These are phyloP conservation scores for Sporothrix brasiliensis DNA, from an alignment of 2,329 filamentous ascomycete genomes.

Conservation along the genomic window DNA sequence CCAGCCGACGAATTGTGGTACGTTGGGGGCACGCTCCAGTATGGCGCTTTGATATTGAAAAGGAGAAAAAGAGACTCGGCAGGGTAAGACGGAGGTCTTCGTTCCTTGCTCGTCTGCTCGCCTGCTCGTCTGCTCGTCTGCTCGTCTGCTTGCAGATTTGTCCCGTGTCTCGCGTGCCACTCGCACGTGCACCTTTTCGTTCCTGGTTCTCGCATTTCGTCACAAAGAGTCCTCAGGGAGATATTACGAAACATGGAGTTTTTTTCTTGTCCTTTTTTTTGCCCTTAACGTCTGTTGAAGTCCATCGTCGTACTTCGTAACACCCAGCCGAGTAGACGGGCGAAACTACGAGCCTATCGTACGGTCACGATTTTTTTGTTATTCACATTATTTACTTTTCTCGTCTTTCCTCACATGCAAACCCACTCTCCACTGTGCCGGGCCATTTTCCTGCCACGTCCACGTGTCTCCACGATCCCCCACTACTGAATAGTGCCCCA, in stretches of 20 bases:
- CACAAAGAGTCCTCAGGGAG: too few relatives aligned
- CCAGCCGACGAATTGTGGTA: constrained; percentile 1
- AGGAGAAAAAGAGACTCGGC: not conserved
- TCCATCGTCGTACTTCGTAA: not conserved
- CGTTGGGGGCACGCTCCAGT: constrained; percentile 9
- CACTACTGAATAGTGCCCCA: not conserved
- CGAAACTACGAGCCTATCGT: not conserved
- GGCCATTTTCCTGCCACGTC: not conserved
- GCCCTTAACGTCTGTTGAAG: not conserved
- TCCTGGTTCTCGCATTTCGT: not conserved
- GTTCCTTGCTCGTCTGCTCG: not conserved
- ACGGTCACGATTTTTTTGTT: not conserved
- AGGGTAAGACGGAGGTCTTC: constrained; percentile 31
- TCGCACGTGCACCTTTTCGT: not conserved
- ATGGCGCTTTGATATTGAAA: not conserved
- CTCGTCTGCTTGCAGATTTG: not conserved
- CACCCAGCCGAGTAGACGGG: not conserved
- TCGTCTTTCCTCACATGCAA: constrained; percentile 7
- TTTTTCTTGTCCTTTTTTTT: too few relatives aligned
- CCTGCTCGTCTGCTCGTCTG: not conserved
- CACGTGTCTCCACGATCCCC: not conserved
- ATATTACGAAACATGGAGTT: too few relatives aligned
- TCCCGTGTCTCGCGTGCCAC: not conserved
- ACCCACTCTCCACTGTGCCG: not conserved
- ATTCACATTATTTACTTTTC: not conserved